Percentiles rank a stretch among this genome's conserved stretches.
Conservation (phyloP, 106 monocot genomes). For the Narthecium ossifragum region DNA sequence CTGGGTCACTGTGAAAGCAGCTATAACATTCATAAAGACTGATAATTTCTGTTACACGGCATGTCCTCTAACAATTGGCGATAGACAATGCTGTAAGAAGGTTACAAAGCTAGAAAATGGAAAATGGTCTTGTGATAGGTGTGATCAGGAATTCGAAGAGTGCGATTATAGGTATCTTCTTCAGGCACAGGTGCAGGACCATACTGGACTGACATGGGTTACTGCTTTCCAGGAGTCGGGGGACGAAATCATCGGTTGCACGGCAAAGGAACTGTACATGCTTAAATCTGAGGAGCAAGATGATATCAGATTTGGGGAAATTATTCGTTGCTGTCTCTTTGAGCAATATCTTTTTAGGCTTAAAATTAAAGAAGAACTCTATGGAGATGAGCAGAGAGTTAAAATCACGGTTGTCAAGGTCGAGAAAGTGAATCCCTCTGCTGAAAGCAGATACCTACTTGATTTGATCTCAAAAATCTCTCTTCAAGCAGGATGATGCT, state of each 20-base stretch:
- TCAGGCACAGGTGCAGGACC: conserved; percentile 91
- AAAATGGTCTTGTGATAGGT: conserved; percentile 76
- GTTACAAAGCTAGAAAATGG: conserved; percentile 44
- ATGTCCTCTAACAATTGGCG: conserved; percentile 73
- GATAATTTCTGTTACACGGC: conserved; percentile 91
- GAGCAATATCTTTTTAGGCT: conserved; percentile 65
- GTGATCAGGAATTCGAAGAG: conserved; percentile 66
- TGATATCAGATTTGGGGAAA: conserved; percentile 52
- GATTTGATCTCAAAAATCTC: conserved; percentile 38
- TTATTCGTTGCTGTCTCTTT: conserved; percentile 52
- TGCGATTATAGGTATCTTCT: conserved; percentile 95
- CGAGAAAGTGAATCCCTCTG: conserved; percentile 66
- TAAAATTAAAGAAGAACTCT: conserved; percentile 86
- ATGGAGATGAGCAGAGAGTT: conserved; percentile 75
- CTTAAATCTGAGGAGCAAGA: conserved; percentile 56
- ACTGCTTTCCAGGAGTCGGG: conserved; percentile 94
- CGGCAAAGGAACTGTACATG: conserved; percentile 63
- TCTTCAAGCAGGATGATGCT: neutral
- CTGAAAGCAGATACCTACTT: conserved; percentile 66
- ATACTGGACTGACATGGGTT: conserved; percentile 72
- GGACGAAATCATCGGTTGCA: conserved; percentile 70
- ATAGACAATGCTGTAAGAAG: conserved; percentile 79
- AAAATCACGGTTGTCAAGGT: conserved; percentile 72
- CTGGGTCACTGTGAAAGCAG: conserved; percentile 82
- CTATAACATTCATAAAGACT: conserved; percentile 72